Evolutionary conservation across 2,329 filamentous ascomycete species (phyloP).

Genomic region (Sarocladiaceae sp.): DNA sequence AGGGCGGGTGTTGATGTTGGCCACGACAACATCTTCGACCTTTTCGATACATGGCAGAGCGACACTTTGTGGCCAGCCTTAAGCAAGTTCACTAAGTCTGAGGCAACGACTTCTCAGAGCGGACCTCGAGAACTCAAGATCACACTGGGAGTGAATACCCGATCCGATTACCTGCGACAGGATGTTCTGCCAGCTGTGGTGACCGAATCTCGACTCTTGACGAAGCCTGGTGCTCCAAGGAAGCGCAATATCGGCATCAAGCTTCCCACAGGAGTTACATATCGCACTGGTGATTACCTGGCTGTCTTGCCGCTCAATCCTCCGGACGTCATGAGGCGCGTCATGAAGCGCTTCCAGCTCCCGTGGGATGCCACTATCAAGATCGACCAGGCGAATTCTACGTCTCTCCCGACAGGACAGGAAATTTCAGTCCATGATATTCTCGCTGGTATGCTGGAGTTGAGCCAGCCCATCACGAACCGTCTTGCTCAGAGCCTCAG

Average conservation of each 20-base stretch:
- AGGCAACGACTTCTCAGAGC: not conserved
- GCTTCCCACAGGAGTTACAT: conserved; percentile 61
- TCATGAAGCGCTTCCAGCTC: conserved; percentile 61
- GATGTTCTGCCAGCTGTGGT: conserved; percentile 61
- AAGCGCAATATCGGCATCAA: conserved; percentile 66
- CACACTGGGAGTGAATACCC: not conserved
- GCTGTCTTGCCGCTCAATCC: conserved; percentile 70
- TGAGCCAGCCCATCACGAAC: conserved; percentile 68
- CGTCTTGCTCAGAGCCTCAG: conserved; percentile 46
- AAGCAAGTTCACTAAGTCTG: not conserved
- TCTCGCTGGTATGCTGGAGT: conserved; percentile 67
- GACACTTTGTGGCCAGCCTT: conserved; percentile 42
- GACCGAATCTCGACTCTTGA: conserved; percentile 43
- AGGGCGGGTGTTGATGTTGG: conserved; percentile 58
- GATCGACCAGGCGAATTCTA: conserved; percentile 40
- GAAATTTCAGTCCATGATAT: conserved; percentile 60
- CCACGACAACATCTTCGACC: conserved; percentile 61
- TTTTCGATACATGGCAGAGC: conserved; percentile 64
- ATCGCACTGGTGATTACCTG: conserved; percentile 73
- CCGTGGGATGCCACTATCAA: conserved; percentile 65
- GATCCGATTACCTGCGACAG: conserved; percentile 51
- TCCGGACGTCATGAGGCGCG: conserved; percentile 54
- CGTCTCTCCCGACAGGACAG: conserved; percentile 45
- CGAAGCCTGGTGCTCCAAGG: conserved; percentile 37
- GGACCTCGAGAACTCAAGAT: not conserved